Percentiles rank a stretch among this genome's conserved stretches.
These are phyloP conservation scores for Kitagawia praeruptora DNA, from an alignment of 129 eudicot genomes.

Conservation along the genomic window DNA sequence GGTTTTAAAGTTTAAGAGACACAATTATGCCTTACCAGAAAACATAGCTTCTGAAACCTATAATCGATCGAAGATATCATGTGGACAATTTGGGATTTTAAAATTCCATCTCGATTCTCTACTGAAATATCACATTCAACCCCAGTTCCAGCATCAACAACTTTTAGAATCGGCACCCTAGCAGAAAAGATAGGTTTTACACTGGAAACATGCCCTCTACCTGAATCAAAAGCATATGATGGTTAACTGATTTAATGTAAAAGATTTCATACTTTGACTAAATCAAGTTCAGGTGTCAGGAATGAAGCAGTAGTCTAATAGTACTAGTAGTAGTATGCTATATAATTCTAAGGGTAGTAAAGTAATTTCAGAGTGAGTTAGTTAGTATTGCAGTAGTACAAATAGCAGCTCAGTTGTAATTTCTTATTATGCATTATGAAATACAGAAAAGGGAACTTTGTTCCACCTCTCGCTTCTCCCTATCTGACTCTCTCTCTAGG, in stretches of 20 bases:
- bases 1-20: not conserved
- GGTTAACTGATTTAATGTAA: not conserved
- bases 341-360: too few relatives aligned
- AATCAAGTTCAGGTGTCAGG: constrained; percentile 1
- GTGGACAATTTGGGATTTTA: constrained; percentile 58
- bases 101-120: constrained; percentile 86
- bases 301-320: too few relatives aligned
- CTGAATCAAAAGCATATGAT: constrained; percentile 27
- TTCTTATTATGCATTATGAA: too few relatives aligned
- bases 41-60: constrained; percentile 82
- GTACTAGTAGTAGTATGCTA: too few relatives aligned
- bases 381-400: too few relatives aligned
- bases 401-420: too few relatives aligned
- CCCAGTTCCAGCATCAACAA: constrained; percentile 71
- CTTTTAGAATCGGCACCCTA: constrained; percentile 90
- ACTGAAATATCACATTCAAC: constrained; percentile 93
- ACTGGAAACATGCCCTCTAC: constrained; percentile 53
- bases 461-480: too few relatives aligned
- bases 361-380: too few relatives aligned
- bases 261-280: not conserved
- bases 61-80: constrained; percentile 71
- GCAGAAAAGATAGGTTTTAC: constrained; percentile 66
- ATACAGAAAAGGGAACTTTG: too few relatives aligned
- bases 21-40: constrained; percentile 46
- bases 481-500: too few relatives aligned